Evolutionary conservation across 208 protist species (phyloP).

Genomic region (Trichomonas tenax): DNA sequence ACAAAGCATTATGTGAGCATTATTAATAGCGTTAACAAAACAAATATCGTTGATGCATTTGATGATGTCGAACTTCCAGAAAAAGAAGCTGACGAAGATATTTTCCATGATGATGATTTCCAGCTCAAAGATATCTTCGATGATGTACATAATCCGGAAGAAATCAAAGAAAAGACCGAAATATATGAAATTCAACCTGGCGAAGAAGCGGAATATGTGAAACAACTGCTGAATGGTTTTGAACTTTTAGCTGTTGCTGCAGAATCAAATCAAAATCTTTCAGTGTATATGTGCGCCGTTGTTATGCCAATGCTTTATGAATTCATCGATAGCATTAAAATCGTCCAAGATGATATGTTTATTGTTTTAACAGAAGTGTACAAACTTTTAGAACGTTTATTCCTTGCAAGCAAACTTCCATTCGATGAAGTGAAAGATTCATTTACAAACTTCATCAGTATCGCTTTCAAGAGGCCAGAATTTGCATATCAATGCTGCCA

Average conservation of each 20-base stretch:
- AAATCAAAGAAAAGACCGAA: neutral
- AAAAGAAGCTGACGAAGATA: neutral
- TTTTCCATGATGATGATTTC: neutral
- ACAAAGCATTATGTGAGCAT: neutral
- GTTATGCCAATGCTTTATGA: neutral
- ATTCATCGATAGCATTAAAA: neutral
- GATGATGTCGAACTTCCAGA: neutral
- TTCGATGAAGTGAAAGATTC: neutral
- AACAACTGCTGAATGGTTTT: neutral
- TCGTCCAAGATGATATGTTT: neutral
- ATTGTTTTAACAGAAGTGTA: neutral
- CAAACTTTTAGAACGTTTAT: neutral
- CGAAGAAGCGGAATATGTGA: neutral
- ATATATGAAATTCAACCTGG: neutral
- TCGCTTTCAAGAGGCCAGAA: neutral
- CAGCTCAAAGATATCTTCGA: neutral
- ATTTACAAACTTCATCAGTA: neutral
- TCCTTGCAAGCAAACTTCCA: neutral
- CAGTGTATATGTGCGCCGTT: neutral
- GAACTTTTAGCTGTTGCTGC: neutral
- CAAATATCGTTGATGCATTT: neutral
- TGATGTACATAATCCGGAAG: no score
- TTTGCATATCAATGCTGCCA: neutral
- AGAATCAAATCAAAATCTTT: neutral
- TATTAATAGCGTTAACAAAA: neutral